Evolutionary conservation across 1,284 basidiomycete genomes (phyloP).

Genomic region (Moniliophthora roreri): DNA sequence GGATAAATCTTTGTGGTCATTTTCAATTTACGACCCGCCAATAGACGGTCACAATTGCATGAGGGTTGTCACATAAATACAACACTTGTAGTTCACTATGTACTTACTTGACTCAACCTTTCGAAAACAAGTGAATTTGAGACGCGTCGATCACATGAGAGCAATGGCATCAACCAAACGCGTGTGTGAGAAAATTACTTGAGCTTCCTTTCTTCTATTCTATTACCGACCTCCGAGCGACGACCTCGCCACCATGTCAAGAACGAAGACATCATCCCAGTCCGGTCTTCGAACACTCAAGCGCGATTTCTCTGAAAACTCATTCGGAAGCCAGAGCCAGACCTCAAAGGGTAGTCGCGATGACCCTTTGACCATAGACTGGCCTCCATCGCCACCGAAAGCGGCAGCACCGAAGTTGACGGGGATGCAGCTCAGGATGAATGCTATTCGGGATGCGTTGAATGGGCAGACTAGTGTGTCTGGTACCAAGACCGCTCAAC

Average conservation of each 20-base stretch:
- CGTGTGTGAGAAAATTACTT: neutral
- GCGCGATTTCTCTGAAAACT: conserved; percentile 20
- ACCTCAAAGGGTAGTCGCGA: neutral
- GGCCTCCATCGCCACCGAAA: conserved; percentile 34
- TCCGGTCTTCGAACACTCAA: conserved; percentile 18
- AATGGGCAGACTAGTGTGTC: conserved; percentile 24
- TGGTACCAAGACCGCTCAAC: conserved; percentile 15
- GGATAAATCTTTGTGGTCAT: conserved; percentile 8
- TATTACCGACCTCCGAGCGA: neutral
- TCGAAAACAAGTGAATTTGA: neutral
- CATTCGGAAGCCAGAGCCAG: neutral
- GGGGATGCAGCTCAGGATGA: conserved; percentile 45
- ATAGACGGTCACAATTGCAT: conserved; percentile 50
- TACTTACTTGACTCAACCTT: neutral
- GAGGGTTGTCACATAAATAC: conserved; percentile 14
- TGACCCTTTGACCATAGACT: conserved; percentile 25
- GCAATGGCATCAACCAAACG: neutral
- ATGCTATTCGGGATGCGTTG: conserved; percentile 52
- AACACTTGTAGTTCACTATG: neutral
- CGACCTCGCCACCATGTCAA: neutral
- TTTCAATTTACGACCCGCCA: conserved; percentile 1
- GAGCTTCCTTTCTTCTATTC: neutral
- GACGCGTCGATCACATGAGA: conserved; percentile 5
- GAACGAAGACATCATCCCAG: conserved; percentile 8
- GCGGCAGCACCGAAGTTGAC: conserved; percentile 30